A percentile compares a stretch with the other conserved stretches of the same genome.
These are phyloP conservation scores for Elasticomyces elasticus DNA, from an alignment of 495 filamentous ascomycete species.

Conservation along the genomic window DNA sequence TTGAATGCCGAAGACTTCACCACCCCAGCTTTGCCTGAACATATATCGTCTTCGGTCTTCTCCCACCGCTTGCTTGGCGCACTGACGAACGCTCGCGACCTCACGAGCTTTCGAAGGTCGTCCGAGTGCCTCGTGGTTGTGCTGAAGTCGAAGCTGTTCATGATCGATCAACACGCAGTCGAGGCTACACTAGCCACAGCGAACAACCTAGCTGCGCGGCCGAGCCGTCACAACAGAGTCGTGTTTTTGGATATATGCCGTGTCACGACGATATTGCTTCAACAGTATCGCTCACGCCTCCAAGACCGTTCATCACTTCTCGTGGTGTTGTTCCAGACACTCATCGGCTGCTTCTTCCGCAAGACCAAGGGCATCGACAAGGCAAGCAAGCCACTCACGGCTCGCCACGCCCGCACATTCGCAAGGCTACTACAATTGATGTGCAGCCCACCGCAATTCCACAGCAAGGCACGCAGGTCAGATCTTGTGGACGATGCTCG, in stretches of 20 bases:
- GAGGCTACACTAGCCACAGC: conserved; percentile 7
- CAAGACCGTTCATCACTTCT: conserved; percentile 64
- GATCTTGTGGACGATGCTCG: conserved; percentile 64
- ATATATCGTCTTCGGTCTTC: not conserved
- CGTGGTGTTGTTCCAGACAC: conserved; percentile 48
- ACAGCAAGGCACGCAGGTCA: conserved; percentile 42
- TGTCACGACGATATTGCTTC: conserved; percentile 45
- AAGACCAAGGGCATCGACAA: conserved; percentile 26
- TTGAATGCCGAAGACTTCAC: not conserved
- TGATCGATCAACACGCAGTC: conserved; percentile 18
- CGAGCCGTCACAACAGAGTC: not conserved
- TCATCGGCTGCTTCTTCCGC: conserved; percentile 55
- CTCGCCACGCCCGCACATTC: conserved; percentile 51
- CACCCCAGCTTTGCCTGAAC: not conserved
- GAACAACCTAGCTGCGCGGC: not conserved
- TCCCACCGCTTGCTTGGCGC: not conserved
- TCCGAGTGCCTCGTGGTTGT: conserved; percentile 13
- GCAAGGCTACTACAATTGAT: conserved; percentile 64
- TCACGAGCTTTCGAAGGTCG: not conserved
- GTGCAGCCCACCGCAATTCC: conserved; percentile 67
- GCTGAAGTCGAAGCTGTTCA: conserved; percentile 13
- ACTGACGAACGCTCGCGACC: not conserved
- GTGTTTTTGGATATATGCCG: conserved; percentile 50
- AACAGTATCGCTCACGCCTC: conserved; percentile 54
- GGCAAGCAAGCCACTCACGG: conserved; percentile 26